These are phyloP conservation scores for Dujonia santamariae DNA, from an alignment of 1,139 yeast genomes.

Conservation along the genomic window DNA sequence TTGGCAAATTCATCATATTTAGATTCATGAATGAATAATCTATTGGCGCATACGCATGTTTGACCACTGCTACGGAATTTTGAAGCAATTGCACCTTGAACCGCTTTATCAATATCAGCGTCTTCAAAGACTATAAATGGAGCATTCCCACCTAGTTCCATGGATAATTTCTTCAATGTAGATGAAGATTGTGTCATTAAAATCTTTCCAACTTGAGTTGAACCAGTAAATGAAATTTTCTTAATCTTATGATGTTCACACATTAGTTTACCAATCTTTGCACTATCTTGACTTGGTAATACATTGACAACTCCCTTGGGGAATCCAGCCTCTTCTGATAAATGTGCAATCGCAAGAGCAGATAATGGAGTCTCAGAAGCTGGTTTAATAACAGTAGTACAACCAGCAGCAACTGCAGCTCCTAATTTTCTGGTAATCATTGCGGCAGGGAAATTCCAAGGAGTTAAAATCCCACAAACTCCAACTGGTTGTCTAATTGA, in stretches of 20 bases:
- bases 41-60: constrained; percentile 85
- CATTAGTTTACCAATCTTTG: constrained; percentile 61
- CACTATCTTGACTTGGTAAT: constrained; percentile 54
- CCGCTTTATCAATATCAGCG: constrained; percentile 47
- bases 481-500: constrained; percentile 82
- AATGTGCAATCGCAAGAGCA: constrained; percentile 75
- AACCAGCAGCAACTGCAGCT: constrained; percentile 92
- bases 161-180: constrained; percentile 46
- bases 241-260: constrained; percentile 38
- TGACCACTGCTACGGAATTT: constrained; percentile 77
- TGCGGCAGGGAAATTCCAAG: constrained; percentile 95
- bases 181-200: constrained; percentile 46
- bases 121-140: constrained; percentile 49
- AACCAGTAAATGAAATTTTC: constrained; percentile 58
- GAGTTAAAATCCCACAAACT: constrained; percentile 86
- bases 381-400: constrained; percentile 87
- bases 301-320: constrained; percentile 84
- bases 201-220: constrained; percentile 54
- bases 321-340: constrained; percentile 77
- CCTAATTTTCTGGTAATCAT: constrained; percentile 92
- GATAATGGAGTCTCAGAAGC: constrained; percentile 87
- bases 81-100: constrained; percentile 50
- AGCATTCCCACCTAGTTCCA: constrained; percentile 55
- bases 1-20: constrained; percentile 58
- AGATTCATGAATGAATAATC: constrained; percentile 70